phyloP scores from a whole-genome alignment of 176 grass and related monocot species.

The Triticum aestivum region IWGSC_CS_RefSeq_v2.1 NC_057812.1:384822070-384822569 shows the following conservation, averaged over 20 bases:
- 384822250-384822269: neutral
- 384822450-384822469: constrained; percentile 36
- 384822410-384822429: constrained; percentile 55
- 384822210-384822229: constrained; percentile 11
- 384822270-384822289: neutral
- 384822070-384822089: neutral
- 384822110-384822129: constrained; percentile 2
- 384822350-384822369: neutral
- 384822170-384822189: constrained; percentile 5
- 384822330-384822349: constrained; percentile 1
- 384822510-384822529: constrained; percentile 43
- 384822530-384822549: constrained; percentile 48
- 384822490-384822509: constrained; percentile 51
- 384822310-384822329: constrained; percentile 12
- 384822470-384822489: constrained; percentile 62
- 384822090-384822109: neutral
- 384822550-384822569: constrained; percentile 31
- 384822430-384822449: constrained; percentile 59
- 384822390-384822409: constrained; percentile 28
- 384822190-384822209: neutral
- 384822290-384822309: neutral
- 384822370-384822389: constrained; percentile 6
- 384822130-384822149: neutral
- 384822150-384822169: neutral
- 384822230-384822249: constrained; percentile 8